A percentile compares a stretch with the other conserved stretches of the same genome.
These are phyloP conservation scores for Lithohypha guttulata DNA, from an alignment of 2,329 filamentous ascomycete genomes.

Conservation along the genomic window DNA sequence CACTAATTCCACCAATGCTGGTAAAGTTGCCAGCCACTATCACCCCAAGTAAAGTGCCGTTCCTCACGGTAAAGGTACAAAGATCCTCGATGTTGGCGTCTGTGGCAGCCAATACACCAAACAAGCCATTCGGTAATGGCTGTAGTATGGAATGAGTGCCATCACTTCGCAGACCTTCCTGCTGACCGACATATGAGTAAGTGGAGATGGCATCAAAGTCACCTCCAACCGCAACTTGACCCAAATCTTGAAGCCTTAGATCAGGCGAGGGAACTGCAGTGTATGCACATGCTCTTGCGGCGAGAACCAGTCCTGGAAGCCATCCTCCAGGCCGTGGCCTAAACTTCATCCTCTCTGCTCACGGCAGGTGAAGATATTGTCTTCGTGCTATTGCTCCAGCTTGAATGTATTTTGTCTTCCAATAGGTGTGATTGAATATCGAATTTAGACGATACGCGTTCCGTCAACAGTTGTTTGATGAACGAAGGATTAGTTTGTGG, in stretches of 20 bases:
- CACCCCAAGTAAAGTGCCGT: conserved; percentile 60
- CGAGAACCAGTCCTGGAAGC: conserved; percentile 5
- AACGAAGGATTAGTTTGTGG: too few relatives aligned
- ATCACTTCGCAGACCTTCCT: conserved; percentile 57
- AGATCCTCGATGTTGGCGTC: conserved; percentile 81
- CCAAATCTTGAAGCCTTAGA: conserved; percentile 67
- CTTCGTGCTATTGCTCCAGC: neutral
- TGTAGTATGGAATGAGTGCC: conserved; percentile 72
- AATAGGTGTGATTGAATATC: too few relatives aligned
- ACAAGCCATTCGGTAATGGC: conserved; percentile 73
- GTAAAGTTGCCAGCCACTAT: conserved; percentile 94
- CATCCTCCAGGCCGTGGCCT: conserved; percentile 5
- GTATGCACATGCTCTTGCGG: conserved; percentile 3
- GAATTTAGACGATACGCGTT: too few relatives aligned
- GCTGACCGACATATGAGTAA: conserved; percentile 76
- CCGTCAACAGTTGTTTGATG: too few relatives aligned
- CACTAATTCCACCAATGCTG: conserved; percentile 64
- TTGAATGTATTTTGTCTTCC: too few relatives aligned
- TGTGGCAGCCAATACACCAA: conserved; percentile 61
- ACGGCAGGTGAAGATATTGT: neutral
- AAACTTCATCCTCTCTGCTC: conserved; percentile 5
- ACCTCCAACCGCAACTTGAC: conserved; percentile 73
- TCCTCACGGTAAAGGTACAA: conserved; percentile 62
- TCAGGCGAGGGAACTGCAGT: conserved; percentile 53
- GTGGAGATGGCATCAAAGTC: conserved; percentile 87